Percentiles rank a stretch among this genome's conserved stretches.
These are phyloP conservation scores for Spathaspora sp. DNA, from an alignment of 1,139 yeast species.

Conservation along the genomic window DNA sequence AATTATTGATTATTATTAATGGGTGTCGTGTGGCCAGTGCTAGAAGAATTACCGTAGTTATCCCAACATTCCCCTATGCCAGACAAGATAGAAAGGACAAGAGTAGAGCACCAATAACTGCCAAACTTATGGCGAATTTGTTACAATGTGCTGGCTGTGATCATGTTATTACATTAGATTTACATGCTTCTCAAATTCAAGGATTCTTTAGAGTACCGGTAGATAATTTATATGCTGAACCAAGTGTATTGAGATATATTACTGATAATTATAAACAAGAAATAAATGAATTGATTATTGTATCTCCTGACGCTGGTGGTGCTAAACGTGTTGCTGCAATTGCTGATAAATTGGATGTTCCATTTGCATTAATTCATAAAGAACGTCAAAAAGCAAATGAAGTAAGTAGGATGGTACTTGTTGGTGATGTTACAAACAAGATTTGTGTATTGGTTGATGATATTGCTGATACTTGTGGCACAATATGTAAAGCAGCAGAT, in stretches of 20 bases:
- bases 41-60: conserved; percentile 72
- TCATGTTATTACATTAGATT: conserved; percentile 80
- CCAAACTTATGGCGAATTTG: conserved; percentile 73
- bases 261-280: conserved; percentile 48
- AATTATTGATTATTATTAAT: conserved; percentile 66
- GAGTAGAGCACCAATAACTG: conserved; percentile 80
- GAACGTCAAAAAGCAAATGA: conserved; percentile 81
- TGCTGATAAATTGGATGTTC: conserved; percentile 74
- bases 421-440: conserved; percentile 73
- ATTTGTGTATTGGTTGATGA: conserved; percentile 75
- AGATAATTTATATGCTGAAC: conserved; percentile 80
- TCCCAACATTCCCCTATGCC: conserved; percentile 81
- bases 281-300: conserved; percentile 51
- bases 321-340: conserved; percentile 80
- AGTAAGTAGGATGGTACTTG: conserved; percentile 72
- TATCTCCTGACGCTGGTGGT: conserved; percentile 86
- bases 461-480: conserved; percentile 86
- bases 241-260: conserved; percentile 68
- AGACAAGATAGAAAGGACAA: conserved; percentile 83
- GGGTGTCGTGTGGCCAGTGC: conserved; percentile 82
- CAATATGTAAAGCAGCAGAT: conserved; percentile 75
- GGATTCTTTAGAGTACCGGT: conserved; percentile 83
- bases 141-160: conserved; percentile 78
- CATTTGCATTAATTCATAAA: conserved; percentile 78
- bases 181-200: conserved; percentile 83